Evolutionary conservation across 2,329 filamentous ascomycete species (phyloP).

Genomic region (Tolypocladium album): DNA sequence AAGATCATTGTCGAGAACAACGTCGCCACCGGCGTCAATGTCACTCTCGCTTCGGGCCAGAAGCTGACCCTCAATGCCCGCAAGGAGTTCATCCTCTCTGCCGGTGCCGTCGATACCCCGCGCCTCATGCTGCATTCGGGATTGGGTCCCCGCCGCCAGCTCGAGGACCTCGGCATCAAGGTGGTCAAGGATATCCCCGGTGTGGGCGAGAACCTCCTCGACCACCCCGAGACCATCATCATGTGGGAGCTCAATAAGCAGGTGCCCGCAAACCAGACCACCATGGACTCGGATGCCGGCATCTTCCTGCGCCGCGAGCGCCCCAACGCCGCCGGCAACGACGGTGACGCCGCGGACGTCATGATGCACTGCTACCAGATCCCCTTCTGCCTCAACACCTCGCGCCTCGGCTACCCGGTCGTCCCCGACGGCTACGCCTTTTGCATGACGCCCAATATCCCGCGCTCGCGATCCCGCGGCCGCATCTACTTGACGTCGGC

Average conservation of each 20-base stretch:
- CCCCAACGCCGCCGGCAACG: conserved; percentile 53
- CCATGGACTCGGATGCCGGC: conserved; percentile 83
- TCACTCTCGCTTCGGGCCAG: conserved; percentile 47
- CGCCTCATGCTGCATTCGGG: conserved; percentile 51
- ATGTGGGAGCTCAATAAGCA: conserved; percentile 72
- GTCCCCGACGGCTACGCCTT: conserved; percentile 66
- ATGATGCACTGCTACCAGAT: conserved; percentile 99
- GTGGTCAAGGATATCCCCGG: conserved; percentile 47
- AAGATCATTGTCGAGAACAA: conserved; percentile 63
- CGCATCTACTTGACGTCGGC: conserved; percentile 66
- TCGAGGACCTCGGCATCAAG: conserved; percentile 40
- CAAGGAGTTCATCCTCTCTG: conserved; percentile 68
- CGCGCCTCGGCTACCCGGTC: conserved; percentile 59
- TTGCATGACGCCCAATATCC: conserved; percentile 91
- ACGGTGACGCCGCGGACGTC: conserved; percentile 70
- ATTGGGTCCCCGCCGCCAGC: conserved; percentile 42
- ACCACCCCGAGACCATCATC: conserved; percentile 50
- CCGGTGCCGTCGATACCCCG: conserved; percentile 73
- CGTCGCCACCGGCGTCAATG: conserved; percentile 61
- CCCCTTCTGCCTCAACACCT: conserved; percentile 79
- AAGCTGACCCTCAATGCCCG: conserved; percentile 50
- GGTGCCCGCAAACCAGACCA: conserved; percentile 67
- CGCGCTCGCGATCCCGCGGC: conserved; percentile 68
- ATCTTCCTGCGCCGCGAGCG: conserved; percentile 76
- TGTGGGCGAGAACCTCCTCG: conserved; percentile 50